Evolutionary conservation across 345 rosid genomes (phyloP), one percentile per base, ranked within the genome.

Genomic region (Dipteronia dyeriana): DNA sequence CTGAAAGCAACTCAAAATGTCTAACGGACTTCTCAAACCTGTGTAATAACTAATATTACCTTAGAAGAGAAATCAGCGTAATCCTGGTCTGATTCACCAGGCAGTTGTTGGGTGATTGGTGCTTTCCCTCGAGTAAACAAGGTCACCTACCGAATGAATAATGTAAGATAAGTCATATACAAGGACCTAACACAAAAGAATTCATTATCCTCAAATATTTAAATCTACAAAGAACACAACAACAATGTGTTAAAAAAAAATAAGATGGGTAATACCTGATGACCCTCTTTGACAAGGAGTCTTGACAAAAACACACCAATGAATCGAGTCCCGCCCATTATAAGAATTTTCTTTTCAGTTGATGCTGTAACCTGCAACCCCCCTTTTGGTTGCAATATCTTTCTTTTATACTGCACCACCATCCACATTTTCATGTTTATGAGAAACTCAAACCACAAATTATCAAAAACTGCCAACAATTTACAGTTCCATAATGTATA

Each of bases 321-420:
- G 76, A 94, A 96, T 64, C 99, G 82, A 73, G 98, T 96, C 26
- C 98, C 99, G 41, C 99, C 99, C 98, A 94, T 94, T 74, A 96
- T 87, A 71, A 96, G 97, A 85, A 94, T 94, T 78, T 91, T 94
- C 90, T 92, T 94, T 56, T 88, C 83, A 71, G 86, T 82, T n/a
- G 97, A 90, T 68, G 98, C 97, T 75, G 89, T 79, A 34, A 96
- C 88, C 74, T 87, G 86, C 9, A 94, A 71, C 43, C 88, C 88
- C 78, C 92, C 95, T 76, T 86, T 95, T 80, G 92, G 88, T 85
- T 81, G 92, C 77, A 83, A 74, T 25, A 71, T 78, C 85, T 84
- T 91, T 75, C 94, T 92, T 75, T 89, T 94, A 84, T 78, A 96
- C 98, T 94, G 95, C 79, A 85, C 39, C 23, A 45, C 29, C 61